Evolutionary conservation across 1,284 basidiomycete genomes (phyloP), one percentile per base, ranked within the genome.

Genomic region (Cryptococcus wingfieldii): DNA sequence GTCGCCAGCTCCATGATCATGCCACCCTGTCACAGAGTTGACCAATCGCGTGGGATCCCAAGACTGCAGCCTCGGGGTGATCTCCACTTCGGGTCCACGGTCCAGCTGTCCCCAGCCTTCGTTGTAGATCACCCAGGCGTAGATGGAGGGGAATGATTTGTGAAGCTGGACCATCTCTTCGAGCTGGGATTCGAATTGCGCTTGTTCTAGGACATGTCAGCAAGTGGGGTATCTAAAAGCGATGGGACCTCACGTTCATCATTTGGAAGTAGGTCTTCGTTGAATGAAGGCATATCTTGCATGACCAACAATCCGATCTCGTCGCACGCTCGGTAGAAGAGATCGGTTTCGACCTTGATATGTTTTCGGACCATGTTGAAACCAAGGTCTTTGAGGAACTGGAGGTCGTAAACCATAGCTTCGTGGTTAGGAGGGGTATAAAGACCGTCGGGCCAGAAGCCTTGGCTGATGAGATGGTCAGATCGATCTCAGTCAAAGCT

Each of bases 341-440:
- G 47, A 37, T 64, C 62, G 23, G 57, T 56, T 53, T 64, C 62
- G 46, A 64, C 58, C 44, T 64, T 64, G 56, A 64, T 56, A 50
- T 64, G 63, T 46, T 64, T 64, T 38, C 63, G 49, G 39, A 64
- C 58, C 63, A 64, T 64, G 44, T 64, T 64, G 51, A 64, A 60
- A 5, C 63, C 60, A 13, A 64, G 38, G 9, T 55, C 38, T 41
- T 62, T 57, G 13, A 62, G 52, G 23, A 46, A 48, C 25, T 62
- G 16, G 27, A 64, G 44, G 50, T 64, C 63, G 50, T 56, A 64
- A 10, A 51, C 52, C 60, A 64, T 62, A 4, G 63, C 63, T 48
- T 59, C 63, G 49, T 58, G 47, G 19, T 47, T 53, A 13, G 63
- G 63, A 13, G 63, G 60, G 1, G 60, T 62, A 48, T 62, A 64